Evolutionary conservation across 371 early-diverging fungal species (phyloP).

Genomic region (Circinella minor): DNA sequence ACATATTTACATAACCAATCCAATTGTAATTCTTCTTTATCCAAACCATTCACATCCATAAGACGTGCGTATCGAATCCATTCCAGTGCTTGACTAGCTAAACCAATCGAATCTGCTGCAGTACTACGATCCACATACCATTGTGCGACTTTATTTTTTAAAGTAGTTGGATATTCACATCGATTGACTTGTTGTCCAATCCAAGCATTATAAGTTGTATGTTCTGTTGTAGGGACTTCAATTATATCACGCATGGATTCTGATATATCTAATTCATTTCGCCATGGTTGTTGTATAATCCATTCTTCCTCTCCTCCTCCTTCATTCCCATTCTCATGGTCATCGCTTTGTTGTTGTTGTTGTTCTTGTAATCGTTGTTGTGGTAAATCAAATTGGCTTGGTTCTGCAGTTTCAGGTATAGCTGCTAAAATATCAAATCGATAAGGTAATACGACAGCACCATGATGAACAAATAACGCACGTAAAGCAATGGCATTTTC

Average conservation of each 20-base stretch:
- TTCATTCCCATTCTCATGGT: too few species aligned
- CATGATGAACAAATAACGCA: constrained; percentile 69
- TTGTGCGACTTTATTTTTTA: constrained; percentile 44
- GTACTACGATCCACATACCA: constrained; percentile 67
- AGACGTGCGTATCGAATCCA: constrained; percentile 59
- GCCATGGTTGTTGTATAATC: constrained; percentile 43
- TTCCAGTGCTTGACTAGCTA: constrained; percentile 58
- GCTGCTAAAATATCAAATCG: constrained; percentile 66
- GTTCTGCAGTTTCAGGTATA: constrained; percentile 68
- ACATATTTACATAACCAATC: constrained; percentile 66
- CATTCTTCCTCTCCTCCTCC: constrained; percentile 31
- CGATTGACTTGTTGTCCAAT: constrained; percentile 36
- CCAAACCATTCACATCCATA: constrained; percentile 56
- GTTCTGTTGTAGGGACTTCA: constrained; percentile 22
- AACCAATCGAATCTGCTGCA: constrained; percentile 61
- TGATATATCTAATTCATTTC: constrained; percentile 27
- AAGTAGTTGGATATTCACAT: constrained; percentile 47
- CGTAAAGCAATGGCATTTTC: constrained; percentile 63
- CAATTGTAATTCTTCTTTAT: constrained; percentile 50
- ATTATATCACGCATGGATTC: constrained; percentile 27
- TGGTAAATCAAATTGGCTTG: constrained; percentile 50
- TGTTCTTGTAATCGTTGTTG: constrained; percentile 25
- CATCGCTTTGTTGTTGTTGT: too few species aligned
- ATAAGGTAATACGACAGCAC: constrained; percentile 58
- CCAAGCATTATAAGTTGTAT: constrained; percentile 18